Percentiles rank a stretch among this genome's conserved stretches.
phyloP scores from a whole-genome alignment of 768 basidiomycete genomes.

The Mycena belliarum region DNA sequence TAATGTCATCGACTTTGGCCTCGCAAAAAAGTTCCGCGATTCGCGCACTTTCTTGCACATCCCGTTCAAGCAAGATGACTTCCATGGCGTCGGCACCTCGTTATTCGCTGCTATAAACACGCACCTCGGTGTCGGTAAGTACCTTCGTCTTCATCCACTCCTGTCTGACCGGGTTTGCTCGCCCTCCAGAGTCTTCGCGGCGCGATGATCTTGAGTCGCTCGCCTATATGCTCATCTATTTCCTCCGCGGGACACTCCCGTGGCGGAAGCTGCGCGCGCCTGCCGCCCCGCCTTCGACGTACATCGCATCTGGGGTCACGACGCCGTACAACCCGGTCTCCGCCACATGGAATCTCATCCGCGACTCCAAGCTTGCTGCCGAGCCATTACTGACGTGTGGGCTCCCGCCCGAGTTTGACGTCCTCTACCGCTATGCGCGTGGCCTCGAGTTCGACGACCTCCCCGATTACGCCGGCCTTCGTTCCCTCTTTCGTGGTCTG shows the following conservation, averaged over 20 bases:
- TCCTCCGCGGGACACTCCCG: slow-evolving; percentile 74
- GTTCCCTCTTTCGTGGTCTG: slow-evolving; percentile 67
- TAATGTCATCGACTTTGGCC: slow-evolving; percentile 91
- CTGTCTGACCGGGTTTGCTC: no score
- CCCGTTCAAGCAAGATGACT: slow-evolving; percentile 71
- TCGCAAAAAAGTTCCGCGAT: slow-evolving; percentile 79
- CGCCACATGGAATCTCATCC: slow-evolving; percentile 76
- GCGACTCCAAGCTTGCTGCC: slow-evolving; percentile 67
- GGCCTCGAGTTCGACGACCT: slow-evolving; percentile 85
- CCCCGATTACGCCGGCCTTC: slow-evolving; percentile 84
- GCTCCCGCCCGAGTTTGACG: slow-evolving; percentile 79
- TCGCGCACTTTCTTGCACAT: slow-evolving; percentile 64
- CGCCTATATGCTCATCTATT: slow-evolving; percentile 83
- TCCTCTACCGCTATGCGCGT: slow-evolving; percentile 79
- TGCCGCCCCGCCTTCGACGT: slow-evolving; percentile 26
- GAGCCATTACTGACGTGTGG: slow-evolving; percentile 71
- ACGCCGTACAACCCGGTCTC: slow-evolving; percentile 54
- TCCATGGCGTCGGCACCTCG: slow-evolving; percentile 78
- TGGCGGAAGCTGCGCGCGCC: slow-evolving; percentile 75
- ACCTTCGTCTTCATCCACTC: slow-evolving; percentile 2
- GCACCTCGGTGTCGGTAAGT: slow-evolving; percentile 72
- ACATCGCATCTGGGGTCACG: slow-evolving; percentile 4
- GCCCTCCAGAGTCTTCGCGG: slow-evolving; percentile 62
- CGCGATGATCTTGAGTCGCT: slow-evolving; percentile 80
- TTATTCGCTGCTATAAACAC: slow-evolving; percentile 76